phyloP scores from a whole-genome alignment of 192 early-diverging fungal genomes.

The Coemansia sp. region DNA sequence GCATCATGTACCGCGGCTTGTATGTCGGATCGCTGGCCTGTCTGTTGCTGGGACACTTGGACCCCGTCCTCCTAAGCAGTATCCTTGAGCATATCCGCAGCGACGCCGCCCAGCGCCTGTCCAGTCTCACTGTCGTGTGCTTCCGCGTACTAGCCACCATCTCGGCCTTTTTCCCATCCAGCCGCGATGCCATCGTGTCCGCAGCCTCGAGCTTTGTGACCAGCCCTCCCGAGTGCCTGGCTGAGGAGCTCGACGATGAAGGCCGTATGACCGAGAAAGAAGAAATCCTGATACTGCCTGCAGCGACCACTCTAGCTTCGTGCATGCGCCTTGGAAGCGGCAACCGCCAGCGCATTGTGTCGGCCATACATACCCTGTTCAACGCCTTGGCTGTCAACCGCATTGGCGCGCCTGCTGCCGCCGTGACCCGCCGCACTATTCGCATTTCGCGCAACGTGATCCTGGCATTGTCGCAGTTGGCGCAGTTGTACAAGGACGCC shows the following conservation, averaged over 20 bases:
- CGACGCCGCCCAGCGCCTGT: conserved; percentile 20
- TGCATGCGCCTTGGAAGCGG: conserved; percentile 10
- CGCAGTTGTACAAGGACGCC: conserved; percentile 25
- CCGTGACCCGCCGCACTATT: conserved; percentile 4
- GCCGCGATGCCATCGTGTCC: conserved; percentile 18
- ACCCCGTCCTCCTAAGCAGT: conserved; percentile 17
- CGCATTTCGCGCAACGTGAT: conserved; percentile 48
- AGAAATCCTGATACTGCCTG: conserved; percentile 27
- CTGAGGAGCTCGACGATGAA: conserved; percentile 11
- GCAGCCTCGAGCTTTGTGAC: conserved; percentile 33
- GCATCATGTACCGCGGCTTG: conserved; percentile 34
- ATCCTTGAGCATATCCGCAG: conserved; percentile 38
- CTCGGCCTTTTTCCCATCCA: conserved; percentile 30
- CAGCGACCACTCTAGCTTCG: conserved; percentile 34
- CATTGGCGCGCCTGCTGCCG: not conserved
- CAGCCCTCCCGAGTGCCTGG: conserved; percentile 25
- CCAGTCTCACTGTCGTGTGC: conserved; percentile 33
- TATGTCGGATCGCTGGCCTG: conserved; percentile 35
- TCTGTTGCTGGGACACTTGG: conserved; percentile 30
- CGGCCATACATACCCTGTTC: conserved; percentile 40
- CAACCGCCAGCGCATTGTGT: conserved; percentile 17
- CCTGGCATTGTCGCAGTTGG: conserved; percentile 38
- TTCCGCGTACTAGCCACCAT: conserved; percentile 43
- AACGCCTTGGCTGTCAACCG: conserved; percentile 36
- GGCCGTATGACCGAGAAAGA: conserved; percentile 17